Evolutionary conservation across 176 grass and related monocot species (phyloP).

Genomic region (Neostapfia colusana): DNA sequence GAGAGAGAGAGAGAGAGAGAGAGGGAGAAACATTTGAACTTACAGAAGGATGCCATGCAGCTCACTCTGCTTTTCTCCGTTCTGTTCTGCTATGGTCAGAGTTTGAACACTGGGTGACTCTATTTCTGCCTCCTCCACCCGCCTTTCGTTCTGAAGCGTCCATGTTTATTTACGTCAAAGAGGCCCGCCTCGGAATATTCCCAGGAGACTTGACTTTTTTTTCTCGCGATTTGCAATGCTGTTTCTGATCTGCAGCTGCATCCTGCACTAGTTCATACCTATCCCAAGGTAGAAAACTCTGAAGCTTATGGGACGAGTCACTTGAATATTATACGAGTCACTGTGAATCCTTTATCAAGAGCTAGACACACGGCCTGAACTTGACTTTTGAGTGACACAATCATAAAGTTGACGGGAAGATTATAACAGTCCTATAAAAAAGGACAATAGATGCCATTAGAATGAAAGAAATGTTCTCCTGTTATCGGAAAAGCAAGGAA

Average conservation of each 20-base stretch:
- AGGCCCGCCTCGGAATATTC: conserved; percentile 33
- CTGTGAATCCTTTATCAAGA: neutral
- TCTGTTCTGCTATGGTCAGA: neutral
- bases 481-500: neutral
- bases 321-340: neutral
- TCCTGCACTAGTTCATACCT: neutral
- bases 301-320: neutral
- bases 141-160: neutral
- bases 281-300: neutral
- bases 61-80: neutral
- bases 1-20: neutral
- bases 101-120: neutral
- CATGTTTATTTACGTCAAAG: conserved; percentile 14
- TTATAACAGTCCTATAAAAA: too few species aligned
- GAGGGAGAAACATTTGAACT: neutral
- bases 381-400: neutral
- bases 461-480: too few species aligned
- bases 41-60: conserved; percentile 35
- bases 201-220: neutral
- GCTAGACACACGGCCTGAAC: neutral
- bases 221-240: neutral
- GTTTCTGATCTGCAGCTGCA: neutral
- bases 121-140: neutral
- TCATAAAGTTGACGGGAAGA: neutral
- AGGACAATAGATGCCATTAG: too few species aligned